A percentile compares a stretch with the other conserved stretches of the same genome.
phyloP scores from a whole-genome alignment of 441 rosid species.

The Pelargonium cotyledonis region DNA sequence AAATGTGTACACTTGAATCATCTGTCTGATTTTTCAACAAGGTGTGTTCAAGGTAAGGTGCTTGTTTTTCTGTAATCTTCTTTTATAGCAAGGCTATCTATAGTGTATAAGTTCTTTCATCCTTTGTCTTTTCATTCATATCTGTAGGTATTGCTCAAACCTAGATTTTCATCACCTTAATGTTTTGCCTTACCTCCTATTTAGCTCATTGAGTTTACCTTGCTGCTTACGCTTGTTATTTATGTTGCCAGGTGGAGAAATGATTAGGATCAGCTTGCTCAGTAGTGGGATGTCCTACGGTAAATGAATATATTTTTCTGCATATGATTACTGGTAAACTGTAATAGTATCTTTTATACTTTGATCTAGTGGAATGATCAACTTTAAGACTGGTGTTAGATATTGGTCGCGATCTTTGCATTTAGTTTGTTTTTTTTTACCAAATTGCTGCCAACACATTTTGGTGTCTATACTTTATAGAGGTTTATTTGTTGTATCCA shows the following conservation, averaged over 20 bases:
- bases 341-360: not conserved
- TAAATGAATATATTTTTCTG: not conserved
- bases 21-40: not conserved
- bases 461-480: not conserved
- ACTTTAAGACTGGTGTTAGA: not conserved
- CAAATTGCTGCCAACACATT: not conserved
- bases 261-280: not conserved
- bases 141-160: not conserved
- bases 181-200: not conserved
- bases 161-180: not conserved
- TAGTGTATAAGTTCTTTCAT: not conserved
- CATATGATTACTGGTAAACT: not conserved
- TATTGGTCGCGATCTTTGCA: not conserved
- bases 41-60: not conserved
- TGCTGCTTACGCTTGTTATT: not conserved
- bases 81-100: not conserved
- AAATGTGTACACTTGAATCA: not conserved
- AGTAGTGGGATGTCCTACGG: not conserved
- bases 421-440: not conserved
- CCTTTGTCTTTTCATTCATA: not conserved
- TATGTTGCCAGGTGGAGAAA: conserved; percentile 3
- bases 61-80: not conserved
- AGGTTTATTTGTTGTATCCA: not conserved
- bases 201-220: not conserved
- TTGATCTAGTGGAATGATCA: not conserved